Evolutionary conservation across 2,329 filamentous ascomycete genomes (phyloP), one percentile per base, ranked within the genome.

Genomic region (Pseudogymnoascus sp.): DNA sequence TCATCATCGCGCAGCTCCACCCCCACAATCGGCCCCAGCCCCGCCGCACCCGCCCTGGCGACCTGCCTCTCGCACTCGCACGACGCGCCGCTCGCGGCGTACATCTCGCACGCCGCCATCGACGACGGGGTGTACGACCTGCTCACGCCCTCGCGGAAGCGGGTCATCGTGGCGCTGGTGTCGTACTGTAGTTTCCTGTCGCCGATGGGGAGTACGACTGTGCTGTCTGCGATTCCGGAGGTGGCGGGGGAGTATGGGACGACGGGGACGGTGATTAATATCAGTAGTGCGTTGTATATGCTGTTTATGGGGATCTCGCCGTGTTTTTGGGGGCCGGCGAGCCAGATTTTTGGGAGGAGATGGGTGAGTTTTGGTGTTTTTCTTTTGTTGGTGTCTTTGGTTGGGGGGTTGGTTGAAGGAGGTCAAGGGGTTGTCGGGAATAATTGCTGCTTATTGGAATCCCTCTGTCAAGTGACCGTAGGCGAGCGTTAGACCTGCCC

Each of bases 171-270:
- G 15, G 77, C 79, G 9, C 81, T 92, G 5, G 76, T 93, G 62
- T 87, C 88, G 0, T 90, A 87, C 71, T 91, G 88, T 75, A 85
- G 87, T 26, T 91, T 93, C 67, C 78, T 93, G 50, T 86, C 90
- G 0, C 90, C 90, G 0, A 83, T 91, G 23, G 88, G 86, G 2
- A 90, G 86, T 40, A 93, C 89, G 0, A 87, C 87, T 1, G 84
- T 93, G 8, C 75, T 93, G 11, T 82, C 88, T 1, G 90, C 89
- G 1, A 84, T 88, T 1, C 89, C 89, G 1, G 89, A 93, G 73
- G 86, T 93, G 4, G 88, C 88, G 1, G 73, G 72, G 3, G 85
- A 83, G 7, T 91, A 83, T 71, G 67, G 78, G 40, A 90, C 87
- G 0, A 88, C 83, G 0, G 87, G 86, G 4, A 83, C 82, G 9